phyloP scores from a whole-genome alignment of 306 rosid genomes.

The Quercus mongolica region DNA sequence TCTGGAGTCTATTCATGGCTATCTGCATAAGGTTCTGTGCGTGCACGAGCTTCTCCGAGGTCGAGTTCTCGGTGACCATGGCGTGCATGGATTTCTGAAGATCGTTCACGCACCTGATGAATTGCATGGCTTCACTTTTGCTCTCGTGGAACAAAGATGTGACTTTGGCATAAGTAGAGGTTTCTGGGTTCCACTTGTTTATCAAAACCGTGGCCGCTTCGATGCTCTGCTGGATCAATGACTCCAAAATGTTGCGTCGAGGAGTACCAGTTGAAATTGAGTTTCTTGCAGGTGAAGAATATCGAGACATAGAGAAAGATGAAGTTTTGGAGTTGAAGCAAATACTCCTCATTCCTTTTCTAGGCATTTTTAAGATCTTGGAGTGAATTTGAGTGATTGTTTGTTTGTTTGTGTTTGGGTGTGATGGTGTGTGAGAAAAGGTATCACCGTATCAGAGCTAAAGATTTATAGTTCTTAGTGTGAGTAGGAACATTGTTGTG shows the following conservation, averaged over 20 bases:
- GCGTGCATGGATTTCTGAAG: conserved; percentile 70
- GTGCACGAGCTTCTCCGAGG: conserved; percentile 39
- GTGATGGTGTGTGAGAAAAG: not conserved
- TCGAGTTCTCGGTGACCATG: conserved; percentile 31
- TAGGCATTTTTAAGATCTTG: conserved; percentile 29
- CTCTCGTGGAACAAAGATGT: conserved; percentile 68
- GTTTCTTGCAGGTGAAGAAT: conserved; percentile 23
- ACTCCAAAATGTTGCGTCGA: conserved; percentile 20
- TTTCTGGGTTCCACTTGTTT: conserved; percentile 64
- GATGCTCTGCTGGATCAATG: conserved; percentile 22
- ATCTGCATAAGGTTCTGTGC: conserved; percentile 58
- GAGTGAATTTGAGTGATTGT: not conserved
- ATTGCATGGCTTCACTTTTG: conserved; percentile 50
- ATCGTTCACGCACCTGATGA: conserved; percentile 43
- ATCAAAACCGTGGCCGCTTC: conserved; percentile 44
- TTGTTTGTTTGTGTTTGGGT: not conserved
- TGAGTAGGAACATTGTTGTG: no score
- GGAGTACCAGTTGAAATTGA: conserved; percentile 27
- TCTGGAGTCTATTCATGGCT: conserved; percentile 69
- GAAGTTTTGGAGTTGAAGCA: conserved; percentile 40
- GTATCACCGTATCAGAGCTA: not conserved
- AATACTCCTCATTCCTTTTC: conserved; percentile 52
- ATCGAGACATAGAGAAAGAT: conserved; percentile 22
- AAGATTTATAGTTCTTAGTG: not conserved
- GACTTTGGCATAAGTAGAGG: conserved; percentile 48